phyloP scores from a whole-genome alignment of 2,329 filamentous ascomycete species.

The Exophiala xenobiotica region DNA sequence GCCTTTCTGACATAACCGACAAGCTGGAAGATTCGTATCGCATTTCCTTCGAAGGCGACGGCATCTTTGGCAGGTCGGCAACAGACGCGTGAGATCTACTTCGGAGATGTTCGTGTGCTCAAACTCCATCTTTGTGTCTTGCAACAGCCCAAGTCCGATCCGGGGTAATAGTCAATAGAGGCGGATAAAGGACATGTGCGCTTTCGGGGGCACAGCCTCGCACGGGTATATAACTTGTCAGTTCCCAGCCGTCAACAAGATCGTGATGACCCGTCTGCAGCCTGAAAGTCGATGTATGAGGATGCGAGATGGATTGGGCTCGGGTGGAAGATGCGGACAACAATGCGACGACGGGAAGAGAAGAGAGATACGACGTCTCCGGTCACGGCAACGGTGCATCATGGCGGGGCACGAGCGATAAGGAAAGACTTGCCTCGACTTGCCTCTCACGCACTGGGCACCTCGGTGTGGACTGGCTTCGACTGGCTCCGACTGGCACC shows the following conservation, averaged over 20 bases:
- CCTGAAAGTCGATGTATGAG: background rate
- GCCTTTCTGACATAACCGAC: constrained; percentile 33
- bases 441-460: background rate
- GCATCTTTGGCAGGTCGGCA: constrained; percentile 33
- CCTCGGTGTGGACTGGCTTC: no score
- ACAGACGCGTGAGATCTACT: constrained; percentile 30
- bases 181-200: constrained; percentile 26
- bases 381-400: background rate
- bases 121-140: constrained; percentile 24
- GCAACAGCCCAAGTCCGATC: constrained; percentile 25
- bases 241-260: background rate
- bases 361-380: background rate
- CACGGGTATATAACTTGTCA: constrained; percentile 1
- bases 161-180: constrained; percentile 9
- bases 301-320: background rate
- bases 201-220: constrained; percentile 22
- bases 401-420: background rate
- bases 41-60: constrained; percentile 33
- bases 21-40: constrained; percentile 32
- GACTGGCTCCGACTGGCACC: no score
- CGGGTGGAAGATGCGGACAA: background rate
- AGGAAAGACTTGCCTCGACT: background rate
- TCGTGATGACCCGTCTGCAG: background rate
- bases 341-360: background rate
- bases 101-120: constrained; percentile 31